Conservation (phyloP, 1,284 basidiomycete genomes). For the Malassezia nana region DNA sequence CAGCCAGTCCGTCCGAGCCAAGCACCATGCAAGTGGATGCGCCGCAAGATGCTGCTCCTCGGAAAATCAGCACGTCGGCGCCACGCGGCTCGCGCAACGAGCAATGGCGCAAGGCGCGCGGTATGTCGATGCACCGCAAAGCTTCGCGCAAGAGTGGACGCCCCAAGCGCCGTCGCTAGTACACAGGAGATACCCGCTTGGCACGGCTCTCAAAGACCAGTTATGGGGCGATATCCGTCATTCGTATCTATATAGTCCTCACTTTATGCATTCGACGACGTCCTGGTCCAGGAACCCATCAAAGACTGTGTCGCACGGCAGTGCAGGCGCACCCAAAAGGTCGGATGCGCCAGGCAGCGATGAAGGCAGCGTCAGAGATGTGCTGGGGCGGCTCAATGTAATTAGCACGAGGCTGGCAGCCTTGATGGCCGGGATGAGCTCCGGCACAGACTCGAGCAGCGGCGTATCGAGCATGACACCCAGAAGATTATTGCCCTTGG, state of each 20-base stretch:
- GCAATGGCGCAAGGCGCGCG: conserved; percentile 26
- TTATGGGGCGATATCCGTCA: neutral
- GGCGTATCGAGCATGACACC: conserved; percentile 85
- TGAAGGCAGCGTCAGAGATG: neutral
- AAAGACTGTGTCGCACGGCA: conserved; percentile 16
- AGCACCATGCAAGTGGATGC: conserved; percentile 6
- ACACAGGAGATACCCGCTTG: neutral
- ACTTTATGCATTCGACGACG: conserved; percentile 29
- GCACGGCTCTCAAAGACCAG: neutral
- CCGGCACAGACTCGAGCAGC: conserved; percentile 54
- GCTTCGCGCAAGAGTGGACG: conserved; percentile 29
- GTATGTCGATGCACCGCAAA: conserved; percentile 13
- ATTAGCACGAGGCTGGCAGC: conserved; percentile 40
- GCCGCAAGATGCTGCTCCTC: neutral
- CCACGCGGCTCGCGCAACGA: conserved; percentile 34
- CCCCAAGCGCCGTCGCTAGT: conserved; percentile 32
- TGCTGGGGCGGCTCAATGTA: conserved; percentile 23
- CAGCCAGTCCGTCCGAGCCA: conserved; percentile 14
- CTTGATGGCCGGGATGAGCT: conserved; percentile 40
- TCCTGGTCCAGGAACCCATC: conserved; percentile 32
- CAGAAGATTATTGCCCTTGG: conserved; percentile 81
- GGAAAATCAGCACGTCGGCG: conserved; percentile 35
- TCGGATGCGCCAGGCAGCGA: neutral
- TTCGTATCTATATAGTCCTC: neutral
- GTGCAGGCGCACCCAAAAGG: neutral